Base-by-base conservation (phyloP, 1,139 yeast genomes). In the Lodderomyces jiufengensis region DNA sequence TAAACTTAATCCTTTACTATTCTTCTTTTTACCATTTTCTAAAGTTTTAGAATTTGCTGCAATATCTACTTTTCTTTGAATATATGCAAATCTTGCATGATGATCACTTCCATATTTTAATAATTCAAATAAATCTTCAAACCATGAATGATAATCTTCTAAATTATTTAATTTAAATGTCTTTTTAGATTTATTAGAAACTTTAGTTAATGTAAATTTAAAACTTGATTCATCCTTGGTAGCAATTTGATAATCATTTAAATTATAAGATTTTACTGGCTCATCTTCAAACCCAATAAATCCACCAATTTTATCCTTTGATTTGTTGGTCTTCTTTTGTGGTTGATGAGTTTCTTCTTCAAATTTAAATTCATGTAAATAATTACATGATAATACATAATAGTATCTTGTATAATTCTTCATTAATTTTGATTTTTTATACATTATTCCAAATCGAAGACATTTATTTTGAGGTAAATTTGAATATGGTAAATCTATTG, bases 301-400 rank as follows among this genome's bases (percentile, higher is more conserved):
- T 0, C 72, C 72, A 2, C 73, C 71, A 32, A 69, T 54, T 42
- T 68, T 65, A 31, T 59, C 63, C 45, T 64, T 59, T 30, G 48
- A 37, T 28, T 34, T 38, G 15, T 37, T 41, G 13, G 29, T 11
- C 10, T 26, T 27, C 13, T 30, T 21, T 24, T 12, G 13, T 27
- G 26, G 25, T 12, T 26, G 24, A 11, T 11, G 4, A 1, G 36
- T 33, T 23, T 57, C 57, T 13, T 47, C 47, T 28, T 66, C 73
- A 33, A 65, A 52, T 40, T 57, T 62, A 49, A 67, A 70, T 47
- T 70, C 75, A 45, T 70, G 76, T 23, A 70, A 51, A 42, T 64
- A 70, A 48, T 69, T 70, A 46, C 74, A 65, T 2, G 73, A 65
- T 45, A 70, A 59, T 16, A 70, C 56, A 39, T 66, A 69, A 46